Conservation (phyloP, 192 early-diverging fungal species). For the Coemansia sp. region DNA sequence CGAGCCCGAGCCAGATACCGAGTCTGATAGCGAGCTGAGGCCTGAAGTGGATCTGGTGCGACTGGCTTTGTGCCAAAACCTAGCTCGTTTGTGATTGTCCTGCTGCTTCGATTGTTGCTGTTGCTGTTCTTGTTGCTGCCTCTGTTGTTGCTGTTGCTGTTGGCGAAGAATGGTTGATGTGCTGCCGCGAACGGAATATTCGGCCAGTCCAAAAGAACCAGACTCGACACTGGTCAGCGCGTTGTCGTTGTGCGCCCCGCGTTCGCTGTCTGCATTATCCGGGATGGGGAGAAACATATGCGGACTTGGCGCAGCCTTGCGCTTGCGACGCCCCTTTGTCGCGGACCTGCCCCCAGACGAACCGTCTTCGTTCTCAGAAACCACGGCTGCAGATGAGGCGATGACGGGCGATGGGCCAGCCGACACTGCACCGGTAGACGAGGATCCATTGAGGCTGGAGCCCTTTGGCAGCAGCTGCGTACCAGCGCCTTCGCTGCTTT, state of each 20-base stretch:
- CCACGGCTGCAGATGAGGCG: conserved; percentile 1
- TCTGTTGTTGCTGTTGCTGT: neutral
- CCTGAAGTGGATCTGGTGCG: neutral
- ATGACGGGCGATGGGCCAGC: conserved; percentile 2
- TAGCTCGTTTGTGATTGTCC: neutral
- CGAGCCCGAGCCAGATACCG: conserved; percentile 2
- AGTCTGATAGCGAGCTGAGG: neutral
- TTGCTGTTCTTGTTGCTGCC: conserved; percentile 7
- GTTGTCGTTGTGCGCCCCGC: conserved; percentile 2
- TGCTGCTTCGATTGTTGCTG: neutral
- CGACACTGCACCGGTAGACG: conserved; percentile 2
- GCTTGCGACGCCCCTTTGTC: neutral
- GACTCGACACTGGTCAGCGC: conserved; percentile 11
- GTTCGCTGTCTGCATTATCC: conserved; percentile 1
- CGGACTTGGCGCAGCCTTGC: neutral
- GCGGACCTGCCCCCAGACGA: neutral
- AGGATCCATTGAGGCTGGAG: conserved; percentile 2
- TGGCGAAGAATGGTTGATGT: conserved; percentile 38
- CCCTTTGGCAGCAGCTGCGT: conserved; percentile 6
- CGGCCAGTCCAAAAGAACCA: conserved; percentile 24
- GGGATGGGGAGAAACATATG: conserved; percentile 1
- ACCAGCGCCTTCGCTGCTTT: conserved; percentile 15
- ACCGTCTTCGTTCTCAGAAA: conserved; percentile 2
- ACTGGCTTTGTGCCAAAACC: neutral
- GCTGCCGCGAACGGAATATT: conserved; percentile 35